Conservation (phyloP, 148 eudicot species). For the Persicaria maculosa region DNA sequence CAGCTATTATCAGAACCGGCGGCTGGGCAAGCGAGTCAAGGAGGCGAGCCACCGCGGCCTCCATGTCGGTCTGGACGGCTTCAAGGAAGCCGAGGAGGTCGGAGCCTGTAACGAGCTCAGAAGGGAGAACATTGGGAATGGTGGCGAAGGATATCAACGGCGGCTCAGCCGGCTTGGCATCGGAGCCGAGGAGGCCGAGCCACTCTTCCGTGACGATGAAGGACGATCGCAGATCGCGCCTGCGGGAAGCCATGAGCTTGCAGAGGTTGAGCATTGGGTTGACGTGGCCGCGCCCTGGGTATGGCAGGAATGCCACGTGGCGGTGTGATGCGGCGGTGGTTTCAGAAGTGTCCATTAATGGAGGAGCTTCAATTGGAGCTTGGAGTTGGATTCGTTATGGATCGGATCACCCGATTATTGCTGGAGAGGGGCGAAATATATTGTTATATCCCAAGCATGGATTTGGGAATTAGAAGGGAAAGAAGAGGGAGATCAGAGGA, state of each 20-base stretch:
- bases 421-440: too few species aligned
- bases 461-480: too few species aligned
- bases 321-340: too few species aligned
- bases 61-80: slow-evolving; percentile 18
- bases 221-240: background rate
- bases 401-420: too few species aligned
- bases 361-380: too few species aligned
- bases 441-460: too few species aligned
- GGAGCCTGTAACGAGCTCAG: slow-evolving; percentile 15
- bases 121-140: slow-evolving; percentile 4
- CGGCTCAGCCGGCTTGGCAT: background rate
- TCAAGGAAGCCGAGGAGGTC: slow-evolving; percentile 21
- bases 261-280: slow-evolving; percentile 23
- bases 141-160: background rate
- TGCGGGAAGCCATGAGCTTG: background rate
- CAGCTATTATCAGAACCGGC: slow-evolving; percentile 22
- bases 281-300: slow-evolving; percentile 28
- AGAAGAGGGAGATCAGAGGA: too few species aligned
- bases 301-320: slow-evolving; percentile 8
- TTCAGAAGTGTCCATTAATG: too few species aligned
- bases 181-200: slow-evolving; percentile 1
- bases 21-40: slow-evolving; percentile 19
- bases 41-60: slow-evolving; percentile 27
- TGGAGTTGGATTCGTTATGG: too few species aligned
- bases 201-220: slow-evolving; percentile 6